Base-by-base conservation (phyloP, 495 filamentous ascomycete species). In the Neohortaea acidophila region DNA sequence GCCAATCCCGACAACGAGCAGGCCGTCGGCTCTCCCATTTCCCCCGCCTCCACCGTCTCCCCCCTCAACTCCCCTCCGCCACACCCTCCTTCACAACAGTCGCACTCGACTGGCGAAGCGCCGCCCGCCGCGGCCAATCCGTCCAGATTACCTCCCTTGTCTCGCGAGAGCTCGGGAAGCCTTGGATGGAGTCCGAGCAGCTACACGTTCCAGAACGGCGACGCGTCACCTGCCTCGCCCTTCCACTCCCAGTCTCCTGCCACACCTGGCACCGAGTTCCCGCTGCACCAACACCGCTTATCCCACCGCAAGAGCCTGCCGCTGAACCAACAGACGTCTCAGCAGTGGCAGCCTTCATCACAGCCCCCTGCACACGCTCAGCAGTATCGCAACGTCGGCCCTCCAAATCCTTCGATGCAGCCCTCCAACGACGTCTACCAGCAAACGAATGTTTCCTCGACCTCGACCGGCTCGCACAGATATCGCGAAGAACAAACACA, bases 1-100 rank as follows among this genome's bases (percentile, higher is more conserved):
- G 91, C 91, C 44, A 99, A 99, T 58, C 89, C 91, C 28, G 87
- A 94, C 65, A 75, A 89, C 58, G 69, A 58, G 21, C 36, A 44
- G 14, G 34, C 28, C 5, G 32, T 21, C 17, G 7, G 19, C 4
- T 65, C 79, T 27, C 61, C 66, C 44, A 71, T 38, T 35, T 53
- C 43, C 4, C 21, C 40, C 25, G 19, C 34, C 11, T 42, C 38
- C 18, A 45, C 28, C 18, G 2, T 29, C 36, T 3, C 10, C 3
- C 10, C 38, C 26, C 6, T 21, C 38, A n/a, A n/a, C 23, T 31
- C 8, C 38, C 10, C n/a, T n/a, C n/a, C 45, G 29, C 17, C 28
- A 42, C 41, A 36, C 32, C 51, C 44, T 4, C 48, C 45, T 11
- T 38, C 53, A 3, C 46, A 49, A 5, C 39, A 47, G 2, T 54